Base-by-base conservation (phyloP, 2,329 filamentous ascomycete genomes). In the Nothopassalora personata region DNA sequence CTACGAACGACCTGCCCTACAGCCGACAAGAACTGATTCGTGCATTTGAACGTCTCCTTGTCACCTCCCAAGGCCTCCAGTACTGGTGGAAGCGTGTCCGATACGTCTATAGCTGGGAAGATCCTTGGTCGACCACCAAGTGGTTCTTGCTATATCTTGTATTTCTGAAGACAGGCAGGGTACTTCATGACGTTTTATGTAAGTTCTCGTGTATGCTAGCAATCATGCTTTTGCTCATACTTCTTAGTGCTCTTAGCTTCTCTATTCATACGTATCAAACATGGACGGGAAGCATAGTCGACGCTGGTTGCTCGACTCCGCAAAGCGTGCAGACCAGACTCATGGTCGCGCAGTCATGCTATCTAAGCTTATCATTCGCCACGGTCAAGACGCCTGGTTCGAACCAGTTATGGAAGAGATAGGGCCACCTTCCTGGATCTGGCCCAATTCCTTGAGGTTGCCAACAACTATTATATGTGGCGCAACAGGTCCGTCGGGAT, bases 151-250 rank as follows among this genome's bases (percentile, higher is more conserved):
- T 34, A 13, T 48, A 30, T 33, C n/a, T 55, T 19, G 39, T 55
- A 3, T 28, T 48, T 19, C 53, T 55, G 18, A 55, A 55, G 30
- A 55, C 53, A 11, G 53, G 39, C 53, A 11, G 53, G 39, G 2
- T 55, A 55, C 43, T 55, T 55, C 39, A 48, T 48, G 53, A 55
- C 53, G 7, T 55, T 55, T 27, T 55, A 55, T 34, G 49, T 51
- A 15, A 31, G 49, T 51, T 7, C 8, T 15, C 4, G 15, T 33
- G 5, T 2, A 15, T 30, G 19, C 18, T 19, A 28, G 46, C 4
- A 23, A 4, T 18, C 11, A 28, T 19, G 18, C 7, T 3, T 49
- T 49, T 1, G 46, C 46, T 49, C 11, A 51, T 18, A 15, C 10
- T 51, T 11, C 30, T 10, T 19, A 51, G 49, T 55, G 48, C 39